phyloP scores from a whole-genome alignment of 2,329 filamentous ascomycete species.

The Aspergillus sp. region DNA sequence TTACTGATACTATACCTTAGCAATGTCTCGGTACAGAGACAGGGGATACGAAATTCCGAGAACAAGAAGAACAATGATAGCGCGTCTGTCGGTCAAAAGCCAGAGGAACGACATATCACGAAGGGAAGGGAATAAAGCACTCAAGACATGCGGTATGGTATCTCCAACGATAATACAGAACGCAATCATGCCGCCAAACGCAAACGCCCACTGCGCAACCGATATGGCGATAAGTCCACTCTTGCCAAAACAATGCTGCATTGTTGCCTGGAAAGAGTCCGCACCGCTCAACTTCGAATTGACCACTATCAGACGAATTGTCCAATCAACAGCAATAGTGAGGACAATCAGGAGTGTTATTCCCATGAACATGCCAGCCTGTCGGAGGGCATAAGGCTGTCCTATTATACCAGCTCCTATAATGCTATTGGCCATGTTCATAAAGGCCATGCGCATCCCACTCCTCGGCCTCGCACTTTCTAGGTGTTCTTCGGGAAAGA shows the following conservation, averaged over 20 bases:
- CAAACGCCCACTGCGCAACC: conserved; percentile 95
- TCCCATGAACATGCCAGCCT: conserved; percentile 83
- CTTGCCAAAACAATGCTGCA: conserved; percentile 91
- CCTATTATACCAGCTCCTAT: conserved; percentile 76
- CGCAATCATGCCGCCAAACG: conserved; percentile 97
- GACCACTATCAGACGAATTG: conserved; percentile 92
- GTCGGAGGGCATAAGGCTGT: conserved; percentile 93
- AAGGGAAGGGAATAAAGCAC: conserved; percentile 77
- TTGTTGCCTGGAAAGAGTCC: conserved; percentile 91
- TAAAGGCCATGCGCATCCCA: conserved; percentile 83
- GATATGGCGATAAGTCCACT: conserved; percentile 86
- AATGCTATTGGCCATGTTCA: conserved; percentile 99
- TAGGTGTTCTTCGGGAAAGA: conserved; percentile 60
- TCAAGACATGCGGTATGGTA: conserved; percentile 87
- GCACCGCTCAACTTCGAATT: conserved; percentile 96
- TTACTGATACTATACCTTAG: conserved; percentile 66
- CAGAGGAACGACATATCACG: conserved; percentile 73
- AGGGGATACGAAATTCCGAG: conserved; percentile 86
- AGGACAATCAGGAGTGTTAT: conserved; percentile 74
- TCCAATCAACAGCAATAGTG: conserved; percentile 92
- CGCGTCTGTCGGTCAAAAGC: conserved; percentile 76
- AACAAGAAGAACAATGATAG: conserved; percentile 85
- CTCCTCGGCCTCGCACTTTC: conserved; percentile 75
- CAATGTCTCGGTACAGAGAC: conserved; percentile 92
- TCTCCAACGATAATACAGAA: conserved; percentile 98